phyloP scores from a whole-genome alignment of 108 stramenopile genomes.

The Discostella pseudostelligera region DNA sequence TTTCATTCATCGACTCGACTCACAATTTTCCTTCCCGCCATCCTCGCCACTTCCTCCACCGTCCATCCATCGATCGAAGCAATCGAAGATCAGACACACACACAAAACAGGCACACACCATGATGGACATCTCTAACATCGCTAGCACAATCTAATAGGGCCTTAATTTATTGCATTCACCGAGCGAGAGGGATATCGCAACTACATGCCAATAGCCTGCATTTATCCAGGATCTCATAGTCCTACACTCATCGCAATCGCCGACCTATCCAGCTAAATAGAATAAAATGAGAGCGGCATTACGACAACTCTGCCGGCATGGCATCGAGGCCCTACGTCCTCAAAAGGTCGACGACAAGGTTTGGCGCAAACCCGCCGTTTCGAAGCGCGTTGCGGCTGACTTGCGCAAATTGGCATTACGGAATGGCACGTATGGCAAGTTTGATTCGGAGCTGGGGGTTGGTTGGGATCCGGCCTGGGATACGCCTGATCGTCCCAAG shows the following conservation, averaged over 20 bases:
- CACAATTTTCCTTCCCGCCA: background rate
- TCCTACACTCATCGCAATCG: background rate
- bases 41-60: background rate
- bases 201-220: no score
- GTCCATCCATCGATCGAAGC: no score
- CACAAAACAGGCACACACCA: no score
- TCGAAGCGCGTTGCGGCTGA: slow-evolving; percentile 67
- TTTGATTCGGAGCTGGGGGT: slow-evolving; percentile 59
- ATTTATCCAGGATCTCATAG: no score
- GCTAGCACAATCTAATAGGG: no score
- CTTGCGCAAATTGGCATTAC: slow-evolving; percentile 67
- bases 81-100: no score
- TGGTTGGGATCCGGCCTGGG: slow-evolving; percentile 85
- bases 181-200: no score
- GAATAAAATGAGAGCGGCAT: slow-evolving; percentile 64
- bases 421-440: slow-evolving; percentile 66
- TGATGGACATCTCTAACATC: no score
- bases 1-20: no score
- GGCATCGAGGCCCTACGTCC: slow-evolving; percentile 74
- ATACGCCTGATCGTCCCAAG: slow-evolving; percentile 29
- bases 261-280: no score
- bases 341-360: slow-evolving; percentile 48
- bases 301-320: slow-evolving; percentile 60
- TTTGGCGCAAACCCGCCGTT: slow-evolving; percentile 62
- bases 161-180: no score